Conservation (phyloP, 2,329 filamentous ascomycete genomes). For the Cryphonectria radicalis region DNA sequence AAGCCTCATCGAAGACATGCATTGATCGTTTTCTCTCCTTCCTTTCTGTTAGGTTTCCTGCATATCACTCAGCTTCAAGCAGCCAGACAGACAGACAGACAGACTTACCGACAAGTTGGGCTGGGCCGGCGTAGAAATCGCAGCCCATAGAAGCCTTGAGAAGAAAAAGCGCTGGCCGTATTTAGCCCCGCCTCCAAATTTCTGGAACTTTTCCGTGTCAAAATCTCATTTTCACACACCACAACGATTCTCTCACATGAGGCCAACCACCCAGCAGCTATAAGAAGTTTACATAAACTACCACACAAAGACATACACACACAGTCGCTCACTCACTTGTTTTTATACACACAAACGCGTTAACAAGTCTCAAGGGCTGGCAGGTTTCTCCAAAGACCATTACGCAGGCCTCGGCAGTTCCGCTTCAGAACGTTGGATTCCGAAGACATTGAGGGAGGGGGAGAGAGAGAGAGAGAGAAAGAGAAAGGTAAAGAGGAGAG, state of each 20-base stretch:
- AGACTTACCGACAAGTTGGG: not conserved
- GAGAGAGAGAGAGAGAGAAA: not conserved
- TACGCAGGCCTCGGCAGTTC: too few relatives aligned
- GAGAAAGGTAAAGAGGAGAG: not conserved
- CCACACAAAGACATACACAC: not conserved
- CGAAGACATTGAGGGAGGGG: not conserved
- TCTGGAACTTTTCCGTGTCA: not conserved
- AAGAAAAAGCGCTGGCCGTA: not conserved
- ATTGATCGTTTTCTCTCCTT: not conserved
- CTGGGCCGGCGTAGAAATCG: not conserved
- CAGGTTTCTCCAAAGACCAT: too few relatives aligned
- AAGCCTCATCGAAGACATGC: not conserved
- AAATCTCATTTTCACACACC: not conserved
- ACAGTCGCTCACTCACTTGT: not conserved
- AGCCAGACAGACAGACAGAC: not conserved
- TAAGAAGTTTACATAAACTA: too few relatives aligned
- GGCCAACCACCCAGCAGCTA: too few relatives aligned
- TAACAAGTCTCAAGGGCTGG: too few relatives aligned
- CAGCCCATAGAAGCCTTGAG: not conserved
- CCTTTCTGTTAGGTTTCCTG: not conserved
- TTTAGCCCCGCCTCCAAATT: not conserved
- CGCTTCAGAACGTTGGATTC: not conserved
- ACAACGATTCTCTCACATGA: too few relatives aligned
- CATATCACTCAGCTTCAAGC: not conserved
- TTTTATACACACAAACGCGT: too few relatives aligned